These are phyloP conservation scores for Acacia concinna DNA, from an alignment of 331 rosid genomes.

Conservation along the genomic window DNA sequence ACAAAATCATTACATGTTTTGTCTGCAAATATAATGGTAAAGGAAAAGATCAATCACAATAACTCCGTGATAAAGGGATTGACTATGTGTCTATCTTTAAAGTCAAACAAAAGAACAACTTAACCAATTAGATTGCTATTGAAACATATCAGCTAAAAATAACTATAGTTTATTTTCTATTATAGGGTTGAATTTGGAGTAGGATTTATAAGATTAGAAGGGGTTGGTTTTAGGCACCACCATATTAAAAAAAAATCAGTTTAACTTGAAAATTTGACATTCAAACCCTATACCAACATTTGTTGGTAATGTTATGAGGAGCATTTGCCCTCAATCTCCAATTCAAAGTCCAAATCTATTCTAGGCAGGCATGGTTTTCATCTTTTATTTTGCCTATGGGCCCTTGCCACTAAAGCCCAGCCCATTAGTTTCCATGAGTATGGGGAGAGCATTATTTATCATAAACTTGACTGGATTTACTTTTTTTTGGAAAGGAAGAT, in stretches of 20 bases:
- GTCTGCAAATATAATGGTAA: background rate
- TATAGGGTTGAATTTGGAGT: background rate
- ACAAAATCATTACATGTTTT: background rate
- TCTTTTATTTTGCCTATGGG: background rate
- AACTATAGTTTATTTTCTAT: background rate
- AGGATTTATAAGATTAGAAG: background rate
- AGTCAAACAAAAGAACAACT: background rate
- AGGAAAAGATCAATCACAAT: too few relatives aligned
- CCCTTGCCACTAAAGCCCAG: background rate
- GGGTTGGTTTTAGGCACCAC: too few relatives aligned
- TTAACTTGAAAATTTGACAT: too few relatives aligned
- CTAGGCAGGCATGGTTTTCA: background rate
- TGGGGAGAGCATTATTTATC: background rate
- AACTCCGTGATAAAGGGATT: too few relatives aligned
- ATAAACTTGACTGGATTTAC: background rate
- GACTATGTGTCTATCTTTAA: background rate
- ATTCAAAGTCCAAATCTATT: background rate
- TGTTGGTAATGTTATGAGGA: background rate
- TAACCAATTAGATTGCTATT: background rate
- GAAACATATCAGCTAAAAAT: background rate
- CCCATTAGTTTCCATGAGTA: background rate
- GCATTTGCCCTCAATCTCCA: background rate
- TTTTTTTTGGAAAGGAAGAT: too few relatives aligned
- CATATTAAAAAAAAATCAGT: too few relatives aligned
- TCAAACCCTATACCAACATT: too few relatives aligned